Conservation (phyloP, 306 rosid species). For the Pueraria montana region DNA sequence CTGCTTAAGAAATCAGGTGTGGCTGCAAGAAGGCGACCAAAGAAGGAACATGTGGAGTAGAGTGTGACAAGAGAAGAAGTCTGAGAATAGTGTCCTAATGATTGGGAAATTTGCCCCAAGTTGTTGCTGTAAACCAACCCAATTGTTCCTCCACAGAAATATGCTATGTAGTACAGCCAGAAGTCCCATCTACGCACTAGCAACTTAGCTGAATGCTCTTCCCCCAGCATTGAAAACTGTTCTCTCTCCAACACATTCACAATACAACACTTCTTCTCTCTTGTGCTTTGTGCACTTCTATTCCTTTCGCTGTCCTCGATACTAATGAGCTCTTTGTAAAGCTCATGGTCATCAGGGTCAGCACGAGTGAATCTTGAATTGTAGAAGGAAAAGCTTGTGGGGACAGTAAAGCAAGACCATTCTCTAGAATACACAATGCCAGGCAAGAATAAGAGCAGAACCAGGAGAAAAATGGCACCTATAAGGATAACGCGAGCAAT, state of each 20-base stretch:
- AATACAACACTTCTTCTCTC: constrained; percentile 48
- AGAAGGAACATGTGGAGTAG: constrained; percentile 88
- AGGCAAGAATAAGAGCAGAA: constrained; percentile 62
- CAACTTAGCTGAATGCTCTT: constrained; percentile 67
- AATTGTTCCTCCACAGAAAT: constrained; percentile 84
- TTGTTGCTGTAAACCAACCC: constrained; percentile 91
- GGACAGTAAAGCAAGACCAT: constrained; percentile 43
- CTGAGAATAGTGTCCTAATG: constrained; percentile 66
- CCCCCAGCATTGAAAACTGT: constrained; percentile 57
- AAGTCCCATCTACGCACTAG: constrained; percentile 70
- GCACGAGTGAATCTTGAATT: constrained; percentile 39
- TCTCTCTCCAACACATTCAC: constrained; percentile 61
- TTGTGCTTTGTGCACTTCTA: constrained; percentile 6
- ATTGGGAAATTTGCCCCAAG: constrained; percentile 84
- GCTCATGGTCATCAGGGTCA: constrained; percentile 53
- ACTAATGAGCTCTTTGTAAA: constrained; percentile 60
- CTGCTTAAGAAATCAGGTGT: constrained; percentile 74
- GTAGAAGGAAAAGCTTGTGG: constrained; percentile 24
- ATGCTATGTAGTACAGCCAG: constrained; percentile 80
- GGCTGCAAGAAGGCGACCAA: constrained; percentile 87
- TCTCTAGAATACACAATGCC: constrained; percentile 50
- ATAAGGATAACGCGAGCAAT: constrained; percentile 59
- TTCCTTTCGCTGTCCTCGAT: constrained; percentile 9
- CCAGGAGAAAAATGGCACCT: constrained; percentile 68
- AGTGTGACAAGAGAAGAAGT: constrained; percentile 76